These are phyloP conservation scores for Rhododendron ovatum DNA, from an alignment of 148 eudicot species.

Conservation along the genomic window DNA sequence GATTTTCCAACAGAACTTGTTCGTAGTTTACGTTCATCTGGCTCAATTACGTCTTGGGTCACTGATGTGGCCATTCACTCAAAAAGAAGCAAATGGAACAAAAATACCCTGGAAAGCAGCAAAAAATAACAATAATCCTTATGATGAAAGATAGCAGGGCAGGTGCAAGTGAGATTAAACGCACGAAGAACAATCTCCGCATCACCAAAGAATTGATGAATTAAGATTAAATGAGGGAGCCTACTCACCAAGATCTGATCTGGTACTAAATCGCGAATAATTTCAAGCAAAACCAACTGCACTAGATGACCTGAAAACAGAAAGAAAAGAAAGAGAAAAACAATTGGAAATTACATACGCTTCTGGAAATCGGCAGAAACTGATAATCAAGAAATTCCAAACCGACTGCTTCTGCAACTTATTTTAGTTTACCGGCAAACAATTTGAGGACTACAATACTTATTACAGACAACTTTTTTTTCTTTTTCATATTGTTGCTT, in stretches of 20 bases:
- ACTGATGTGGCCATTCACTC: constrained; percentile 27
- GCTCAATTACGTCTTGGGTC: constrained; percentile 14
- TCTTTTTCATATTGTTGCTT: background rate
- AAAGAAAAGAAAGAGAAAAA: background rate
- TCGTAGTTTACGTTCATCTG: constrained; percentile 11
- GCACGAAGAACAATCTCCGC: background rate
- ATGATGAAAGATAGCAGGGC: background rate
- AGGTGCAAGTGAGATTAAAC: background rate
- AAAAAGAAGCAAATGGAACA: constrained; percentile 1
- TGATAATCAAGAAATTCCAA: background rate
- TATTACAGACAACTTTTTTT: background rate
- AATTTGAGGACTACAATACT: background rate
- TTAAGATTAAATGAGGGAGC: background rate
- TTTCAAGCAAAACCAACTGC: background rate
- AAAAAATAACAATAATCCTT: background rate
- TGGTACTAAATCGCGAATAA: background rate
- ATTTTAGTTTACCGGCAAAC: background rate
- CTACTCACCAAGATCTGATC: background rate
- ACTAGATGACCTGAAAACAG: background rate
- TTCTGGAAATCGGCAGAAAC: background rate
- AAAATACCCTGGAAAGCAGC: constrained; percentile 17
- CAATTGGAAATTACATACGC: background rate
- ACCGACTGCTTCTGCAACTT: background rate
- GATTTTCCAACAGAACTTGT: constrained; percentile 28
- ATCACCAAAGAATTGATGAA: background rate